Conservation (phyloP, 2,329 filamentous ascomycete species). For the Geosmithia putterillii region DNA sequence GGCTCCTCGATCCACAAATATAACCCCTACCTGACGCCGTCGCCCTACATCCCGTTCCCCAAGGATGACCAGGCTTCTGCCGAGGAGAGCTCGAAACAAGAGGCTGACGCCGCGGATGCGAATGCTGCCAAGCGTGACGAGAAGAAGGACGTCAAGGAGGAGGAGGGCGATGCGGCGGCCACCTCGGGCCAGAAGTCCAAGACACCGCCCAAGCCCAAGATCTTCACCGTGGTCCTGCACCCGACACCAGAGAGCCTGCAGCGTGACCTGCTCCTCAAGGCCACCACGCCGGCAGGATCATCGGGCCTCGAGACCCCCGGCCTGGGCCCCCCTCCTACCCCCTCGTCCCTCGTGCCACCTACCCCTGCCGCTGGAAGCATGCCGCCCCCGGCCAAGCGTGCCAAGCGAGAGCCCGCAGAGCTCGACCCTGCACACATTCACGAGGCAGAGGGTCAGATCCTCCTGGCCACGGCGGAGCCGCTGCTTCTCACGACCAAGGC, state of each 20-base stretch:
- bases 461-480: slow-evolving; percentile 60
- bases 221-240: slow-evolving; percentile 72
- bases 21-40: slow-evolving; percentile 81
- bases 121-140: slow-evolving; percentile 24
- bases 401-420: slow-evolving; percentile 61
- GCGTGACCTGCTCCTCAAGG: slow-evolving; percentile 64
- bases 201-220: slow-evolving; percentile 39
- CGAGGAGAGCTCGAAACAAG: not conserved
- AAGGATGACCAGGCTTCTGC: slow-evolving; percentile 28
- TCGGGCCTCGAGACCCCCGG: slow-evolving; percentile 20
- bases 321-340: slow-evolving; percentile 55
- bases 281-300: slow-evolving; percentile 44
- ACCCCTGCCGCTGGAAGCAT: slow-evolving; percentile 49
- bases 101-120: slow-evolving; percentile 7
- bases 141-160: slow-evolving; percentile 31
- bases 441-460: slow-evolving; percentile 63
- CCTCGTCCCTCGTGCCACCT: slow-evolving; percentile 43
- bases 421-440: slow-evolving; percentile 63
- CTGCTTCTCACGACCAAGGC: slow-evolving; percentile 64
- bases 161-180: slow-evolving; percentile 34
- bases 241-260: slow-evolving; percentile 68
- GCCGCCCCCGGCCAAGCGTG: slow-evolving; percentile 50
- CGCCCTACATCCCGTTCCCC: slow-evolving; percentile 69
- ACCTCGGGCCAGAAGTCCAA: slow-evolving; percentile 19
- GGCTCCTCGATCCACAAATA: slow-evolving; percentile 88